Percentiles rank a stretch among this genome's conserved stretches.
Conservation (phyloP, 805 yeast species). For the Saccharomycopsis sp. region DNA sequence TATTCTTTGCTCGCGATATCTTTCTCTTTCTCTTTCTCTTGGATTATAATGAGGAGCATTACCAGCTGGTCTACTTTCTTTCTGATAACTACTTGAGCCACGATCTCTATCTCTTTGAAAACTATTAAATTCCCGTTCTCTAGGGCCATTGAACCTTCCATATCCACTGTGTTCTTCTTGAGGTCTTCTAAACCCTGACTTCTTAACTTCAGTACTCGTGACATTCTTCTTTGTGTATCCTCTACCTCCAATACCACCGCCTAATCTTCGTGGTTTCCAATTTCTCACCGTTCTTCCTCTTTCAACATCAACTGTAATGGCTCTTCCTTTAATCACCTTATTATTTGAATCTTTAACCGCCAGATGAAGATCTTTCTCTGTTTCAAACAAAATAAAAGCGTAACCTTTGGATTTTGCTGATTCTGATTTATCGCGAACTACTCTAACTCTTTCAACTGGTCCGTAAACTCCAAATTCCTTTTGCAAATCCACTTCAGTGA, state of each 20-base stretch:
- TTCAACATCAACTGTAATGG: constrained; percentile 61
- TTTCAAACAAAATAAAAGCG: constrained; percentile 66
- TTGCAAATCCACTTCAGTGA: constrained; percentile 60
- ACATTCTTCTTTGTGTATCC: neutral
- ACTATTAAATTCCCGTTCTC: neutral
- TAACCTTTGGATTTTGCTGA: constrained; percentile 63
- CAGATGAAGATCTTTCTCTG: constrained; percentile 45
- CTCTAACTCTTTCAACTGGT: constrained; percentile 47
- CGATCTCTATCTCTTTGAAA: constrained; percentile 4
- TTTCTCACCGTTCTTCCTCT: constrained; percentile 53
- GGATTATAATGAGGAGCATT: neutral
- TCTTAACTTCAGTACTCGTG: neutral
- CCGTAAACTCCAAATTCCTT: constrained; percentile 58
- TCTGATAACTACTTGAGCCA: constrained; percentile 1
- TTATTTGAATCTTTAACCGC: constrained; percentile 56
- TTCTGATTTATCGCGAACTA: constrained; percentile 42
- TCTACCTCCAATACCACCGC: constrained; percentile 73
- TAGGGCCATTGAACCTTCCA: neutral
- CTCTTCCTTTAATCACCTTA: constrained; percentile 38
- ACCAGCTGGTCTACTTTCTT: constrained; percentile 2
- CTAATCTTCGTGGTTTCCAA: constrained; percentile 69
- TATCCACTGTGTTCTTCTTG: neutral
- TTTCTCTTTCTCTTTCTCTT: constrained; percentile 7
- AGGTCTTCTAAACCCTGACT: neutral
- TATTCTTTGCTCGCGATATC: constrained; percentile 2